These are phyloP conservation scores for Aspergillus texensis DNA, from an alignment of 2,329 filamentous ascomycete genomes.

Conservation along the genomic window DNA sequence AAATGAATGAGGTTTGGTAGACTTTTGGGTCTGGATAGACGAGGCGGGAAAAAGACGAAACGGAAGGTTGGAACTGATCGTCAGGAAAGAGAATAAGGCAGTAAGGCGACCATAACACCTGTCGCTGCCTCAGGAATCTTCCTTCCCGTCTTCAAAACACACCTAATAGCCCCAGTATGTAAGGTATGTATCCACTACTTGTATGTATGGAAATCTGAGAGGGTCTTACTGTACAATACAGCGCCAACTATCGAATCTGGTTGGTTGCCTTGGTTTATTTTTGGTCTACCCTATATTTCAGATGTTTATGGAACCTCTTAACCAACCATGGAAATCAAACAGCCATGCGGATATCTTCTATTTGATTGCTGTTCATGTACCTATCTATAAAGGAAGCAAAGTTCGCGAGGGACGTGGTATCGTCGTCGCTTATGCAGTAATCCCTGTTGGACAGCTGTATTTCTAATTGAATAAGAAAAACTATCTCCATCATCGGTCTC, in stretches of 20 bases:
- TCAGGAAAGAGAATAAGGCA: constrained; percentile 21
- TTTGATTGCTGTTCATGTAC: neutral
- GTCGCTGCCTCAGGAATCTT: constrained; percentile 17
- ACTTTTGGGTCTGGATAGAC: constrained; percentile 24
- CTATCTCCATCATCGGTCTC: neutral
- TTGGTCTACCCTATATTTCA: constrained; percentile 11
- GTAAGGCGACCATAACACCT: constrained; percentile 13
- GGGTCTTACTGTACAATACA: constrained; percentile 9
- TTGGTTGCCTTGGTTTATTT: constrained; percentile 22
- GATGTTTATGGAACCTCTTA: neutral
- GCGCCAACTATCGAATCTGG: constrained; percentile 14
- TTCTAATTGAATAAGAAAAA: neutral
- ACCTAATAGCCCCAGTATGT: neutral
- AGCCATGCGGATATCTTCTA: neutral
- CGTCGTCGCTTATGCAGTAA: neutral
- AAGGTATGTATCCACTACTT: neutral
- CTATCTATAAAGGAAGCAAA: neutral
- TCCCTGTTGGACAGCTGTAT: neutral
- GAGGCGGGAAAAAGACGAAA: constrained; percentile 23
- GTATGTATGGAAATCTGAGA: neutral
- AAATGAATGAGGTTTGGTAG: constrained; percentile 25
- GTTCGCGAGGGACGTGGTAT: neutral
- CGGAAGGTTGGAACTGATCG: constrained; percentile 24
- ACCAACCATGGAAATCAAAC: neutral
- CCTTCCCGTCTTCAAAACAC: neutral